Evolutionary conservation across 2,329 filamentous ascomycete genomes (phyloP), one percentile per base, ranked within the genome.

Genomic region (Fusarium continuum): DNA sequence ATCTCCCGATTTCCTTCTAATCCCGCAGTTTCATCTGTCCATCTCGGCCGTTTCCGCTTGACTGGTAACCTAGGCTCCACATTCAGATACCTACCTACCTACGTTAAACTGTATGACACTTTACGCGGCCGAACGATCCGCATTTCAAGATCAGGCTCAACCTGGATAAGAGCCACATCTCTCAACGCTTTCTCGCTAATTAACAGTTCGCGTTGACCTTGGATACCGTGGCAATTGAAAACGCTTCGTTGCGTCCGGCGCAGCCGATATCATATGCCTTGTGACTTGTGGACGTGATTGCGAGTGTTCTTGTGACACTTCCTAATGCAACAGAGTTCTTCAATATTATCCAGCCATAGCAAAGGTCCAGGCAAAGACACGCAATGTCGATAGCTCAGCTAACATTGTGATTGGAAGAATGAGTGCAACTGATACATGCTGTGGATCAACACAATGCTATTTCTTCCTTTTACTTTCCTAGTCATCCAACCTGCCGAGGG

Each of bases 21-120:
- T 26, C 13, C 50, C 32, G 31, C 31, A 16, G 41, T n/a, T 39
- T 38, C 25, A 11, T 44, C 38, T 22, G 55, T 54, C 31, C 9
- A 29, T 25, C 39, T 61, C 54, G 49, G 55, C 40, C 43, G 52
- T 46, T 63, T 50, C 60, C 60, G 20, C 40, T 43, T 16, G 35
- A 31, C 31, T 61, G 39, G 20, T 29, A n/a, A n/a, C n/a, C n/a
- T n/a, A 34, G n/a, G 38, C 25, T 57, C 61, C 55, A 53, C 50
- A 36, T 26, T 23, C 31, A 29, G 14, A 13, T 31, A 14, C 10
- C 5, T 14, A 29, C n/a, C 32, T 19, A 28, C 22, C 31, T 32
- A n/a, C n/a, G n/a, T n/a, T 9, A 40, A 44, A 40, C 43, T 55
- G 34, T 38, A 35, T 44, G 36, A 8, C 34, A 36, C 36, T 41